Conservation (phyloP, 1,284 basidiomycete genomes). For the Puccinia horiana region DNA sequence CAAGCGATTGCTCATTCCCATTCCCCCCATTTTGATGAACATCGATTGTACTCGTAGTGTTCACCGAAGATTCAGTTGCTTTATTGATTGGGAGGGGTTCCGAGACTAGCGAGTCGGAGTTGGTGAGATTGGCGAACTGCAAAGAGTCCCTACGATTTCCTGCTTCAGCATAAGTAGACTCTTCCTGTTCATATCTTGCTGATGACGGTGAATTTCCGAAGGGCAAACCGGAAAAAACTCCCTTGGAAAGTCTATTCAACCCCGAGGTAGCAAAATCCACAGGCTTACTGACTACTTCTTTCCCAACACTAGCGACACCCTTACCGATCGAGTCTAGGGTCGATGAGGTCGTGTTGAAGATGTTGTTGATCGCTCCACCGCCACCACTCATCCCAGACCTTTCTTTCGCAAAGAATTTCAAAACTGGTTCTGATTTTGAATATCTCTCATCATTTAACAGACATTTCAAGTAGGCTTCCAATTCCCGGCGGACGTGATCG, state of each 20-base stretch:
- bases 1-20: neutral
- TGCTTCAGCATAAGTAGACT: neutral
- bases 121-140: neutral
- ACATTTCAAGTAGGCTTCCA: conserved; percentile 36
- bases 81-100: neutral
- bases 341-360: conserved; percentile 18
- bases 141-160: neutral
- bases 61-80: neutral
- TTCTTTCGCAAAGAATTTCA: conserved; percentile 45
- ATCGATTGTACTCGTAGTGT: neutral
- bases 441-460: conserved; percentile 44
- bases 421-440: conserved; percentile 41
- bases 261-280: conserved; percentile 41
- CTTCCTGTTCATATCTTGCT: neutral
- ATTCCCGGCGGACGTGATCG: conserved; percentile 32
- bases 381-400: conserved; percentile 25
- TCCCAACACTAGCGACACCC: conserved; percentile 42
- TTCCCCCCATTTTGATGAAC: neutral
- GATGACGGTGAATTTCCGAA: conserved; percentile 23
- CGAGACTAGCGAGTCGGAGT: neutral
- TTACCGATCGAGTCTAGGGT: conserved; percentile 41
- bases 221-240: conserved; percentile 34
- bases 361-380: conserved; percentile 31
- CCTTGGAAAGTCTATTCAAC: conserved; percentile 39
- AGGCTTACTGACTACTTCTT: conserved; percentile 40